phyloP scores from a whole-genome alignment of 179 eudicot species.

The Sideroxylon spinosum region DNA sequence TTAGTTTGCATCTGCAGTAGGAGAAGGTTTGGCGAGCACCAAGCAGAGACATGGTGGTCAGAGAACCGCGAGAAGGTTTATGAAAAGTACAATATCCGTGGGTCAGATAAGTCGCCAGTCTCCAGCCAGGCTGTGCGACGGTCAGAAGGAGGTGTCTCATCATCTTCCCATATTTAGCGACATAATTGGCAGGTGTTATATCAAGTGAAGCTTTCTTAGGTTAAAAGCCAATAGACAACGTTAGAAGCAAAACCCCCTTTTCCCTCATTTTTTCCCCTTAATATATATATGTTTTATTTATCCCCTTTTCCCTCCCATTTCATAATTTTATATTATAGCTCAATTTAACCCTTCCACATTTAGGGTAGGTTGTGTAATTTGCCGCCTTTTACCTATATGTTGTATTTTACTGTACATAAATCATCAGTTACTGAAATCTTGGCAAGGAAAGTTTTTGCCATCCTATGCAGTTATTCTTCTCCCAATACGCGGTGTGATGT shows the following conservation, averaged over 20 bases:
- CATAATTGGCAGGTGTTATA: constrained; percentile 2
- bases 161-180: constrained; percentile 46
- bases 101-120: constrained; percentile 72
- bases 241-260: constrained; percentile 7
- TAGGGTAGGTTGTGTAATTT: background rate
- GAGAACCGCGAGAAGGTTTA: constrained; percentile 94
- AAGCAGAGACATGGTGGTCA: constrained; percentile 99
- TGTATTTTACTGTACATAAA: constrained; percentile 22
- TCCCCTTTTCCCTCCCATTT: background rate
- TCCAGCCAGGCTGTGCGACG: constrained; percentile 58
- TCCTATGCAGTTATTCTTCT: background rate
- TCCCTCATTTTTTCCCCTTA: background rate
- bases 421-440: background rate
- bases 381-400: background rate
- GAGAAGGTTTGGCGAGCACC: constrained; percentile 96
- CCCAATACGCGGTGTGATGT: background rate
- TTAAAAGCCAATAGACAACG: constrained; percentile 1
- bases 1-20: constrained; percentile 53
- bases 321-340: constrained; percentile 6
- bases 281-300: background rate
- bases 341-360: background rate
- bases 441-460: background rate
- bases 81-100: constrained; percentile 79
- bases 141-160: constrained; percentile 65
- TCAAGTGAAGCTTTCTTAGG: constrained; percentile 12